phyloP scores from a whole-genome alignment of 2,329 filamentous ascomycete genomes.

The Rhinocladiella similis region DNA sequence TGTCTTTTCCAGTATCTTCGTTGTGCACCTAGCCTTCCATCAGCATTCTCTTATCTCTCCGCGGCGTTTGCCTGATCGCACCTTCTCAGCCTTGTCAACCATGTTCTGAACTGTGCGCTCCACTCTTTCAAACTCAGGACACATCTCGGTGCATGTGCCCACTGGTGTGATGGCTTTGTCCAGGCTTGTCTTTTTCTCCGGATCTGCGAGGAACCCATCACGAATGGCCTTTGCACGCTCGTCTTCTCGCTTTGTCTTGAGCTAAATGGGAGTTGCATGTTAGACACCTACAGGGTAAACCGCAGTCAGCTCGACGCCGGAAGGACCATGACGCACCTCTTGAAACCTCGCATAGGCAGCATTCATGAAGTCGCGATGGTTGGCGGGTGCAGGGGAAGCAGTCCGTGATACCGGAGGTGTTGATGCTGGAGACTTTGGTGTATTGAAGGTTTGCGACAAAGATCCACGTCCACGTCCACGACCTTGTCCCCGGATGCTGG shows the following conservation, averaged over 20 bases:
- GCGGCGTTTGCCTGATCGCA: constrained; percentile 32
- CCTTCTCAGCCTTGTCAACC: constrained; percentile 61
- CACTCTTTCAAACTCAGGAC: constrained; percentile 63
- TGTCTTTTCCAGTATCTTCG: constrained; percentile 26
- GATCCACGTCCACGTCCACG: constrained; percentile 20
- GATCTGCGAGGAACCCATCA: constrained; percentile 57
- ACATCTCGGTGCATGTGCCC: constrained; percentile 65
- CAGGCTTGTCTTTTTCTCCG: constrained; percentile 60
- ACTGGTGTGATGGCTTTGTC: constrained; percentile 62
- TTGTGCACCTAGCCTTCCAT: constrained; percentile 19
- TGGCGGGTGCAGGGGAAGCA: constrained; percentile 18
- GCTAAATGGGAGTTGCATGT: constrained; percentile 36
- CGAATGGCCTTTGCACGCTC: constrained; percentile 54
- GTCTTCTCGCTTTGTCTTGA: constrained; percentile 51
- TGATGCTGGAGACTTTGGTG: constrained; percentile 12
- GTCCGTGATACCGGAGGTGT: constrained; percentile 19
- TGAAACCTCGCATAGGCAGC: constrained; percentile 19
- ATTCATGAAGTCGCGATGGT: constrained; percentile 23
- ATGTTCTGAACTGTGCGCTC: constrained; percentile 63
- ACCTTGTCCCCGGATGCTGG: constrained; percentile 15
- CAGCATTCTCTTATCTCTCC: not conserved
- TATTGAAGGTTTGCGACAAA: constrained; percentile 23
- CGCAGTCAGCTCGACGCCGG: constrained; percentile 24
- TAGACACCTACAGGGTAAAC: constrained; percentile 26
- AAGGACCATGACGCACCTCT: constrained; percentile 23